Evolutionary conservation across 441 rosid genomes (phyloP).

Genomic region (Metrosideros polymorpha): DNA sequence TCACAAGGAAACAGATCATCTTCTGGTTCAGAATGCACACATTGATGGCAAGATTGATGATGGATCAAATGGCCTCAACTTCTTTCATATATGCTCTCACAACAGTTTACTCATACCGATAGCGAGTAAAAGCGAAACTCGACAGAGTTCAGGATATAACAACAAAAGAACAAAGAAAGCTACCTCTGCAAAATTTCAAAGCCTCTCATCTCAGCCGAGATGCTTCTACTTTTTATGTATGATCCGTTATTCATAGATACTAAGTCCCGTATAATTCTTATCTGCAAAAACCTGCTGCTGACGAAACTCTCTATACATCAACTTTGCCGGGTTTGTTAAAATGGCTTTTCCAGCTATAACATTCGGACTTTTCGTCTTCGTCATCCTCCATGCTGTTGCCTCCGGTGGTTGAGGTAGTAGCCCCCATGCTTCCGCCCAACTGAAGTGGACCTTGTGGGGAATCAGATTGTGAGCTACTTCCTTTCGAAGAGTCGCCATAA

Average conservation of each 20-base stretch:
- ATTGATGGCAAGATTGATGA: not conserved
- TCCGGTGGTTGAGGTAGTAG: conserved; percentile 44
- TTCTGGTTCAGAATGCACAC: not conserved
- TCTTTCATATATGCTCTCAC: not conserved
- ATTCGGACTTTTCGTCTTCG: conserved; percentile 70
- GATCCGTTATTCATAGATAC: conserved; percentile 13
- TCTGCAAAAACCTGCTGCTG: conserved; percentile 55
- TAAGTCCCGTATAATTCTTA: conserved; percentile 31
- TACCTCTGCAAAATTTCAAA: conserved; percentile 50
- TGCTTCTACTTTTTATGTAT: conserved; percentile 21
- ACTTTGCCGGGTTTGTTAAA: conserved; percentile 27
- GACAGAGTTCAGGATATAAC: conserved; percentile 13
- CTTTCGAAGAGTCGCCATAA: conserved; percentile 42
- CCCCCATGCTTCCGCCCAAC: conserved; percentile 39
- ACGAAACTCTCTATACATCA: conserved; percentile 36
- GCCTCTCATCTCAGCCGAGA: conserved; percentile 9
- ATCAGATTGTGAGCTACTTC: conserved; percentile 44
- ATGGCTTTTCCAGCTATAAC: conserved; percentile 65
- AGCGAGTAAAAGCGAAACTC: conserved; percentile 21
- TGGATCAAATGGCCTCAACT: not conserved
- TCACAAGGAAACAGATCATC: not conserved
- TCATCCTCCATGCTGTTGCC: conserved; percentile 81
- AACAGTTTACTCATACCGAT: not conserved
- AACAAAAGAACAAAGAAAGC: conserved; percentile 5
- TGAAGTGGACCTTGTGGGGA: conserved; percentile 94